Evolutionary conservation across 306 rosid species (phyloP).

Genomic region (Senna siamea): DNA sequence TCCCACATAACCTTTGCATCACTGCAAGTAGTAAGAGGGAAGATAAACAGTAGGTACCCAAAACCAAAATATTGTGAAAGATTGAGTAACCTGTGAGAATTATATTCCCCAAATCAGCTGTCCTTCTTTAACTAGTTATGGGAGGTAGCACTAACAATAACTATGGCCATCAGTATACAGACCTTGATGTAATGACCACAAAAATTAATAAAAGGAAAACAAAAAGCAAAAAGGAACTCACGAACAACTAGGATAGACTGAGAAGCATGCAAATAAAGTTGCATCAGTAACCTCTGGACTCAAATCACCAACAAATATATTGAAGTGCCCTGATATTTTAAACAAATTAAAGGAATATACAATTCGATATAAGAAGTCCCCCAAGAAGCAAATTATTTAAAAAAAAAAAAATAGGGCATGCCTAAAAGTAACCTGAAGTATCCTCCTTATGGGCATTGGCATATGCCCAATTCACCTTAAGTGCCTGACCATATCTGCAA

Average conservation of each 20-base stretch:
- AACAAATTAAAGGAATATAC: slow-evolving; percentile 53
- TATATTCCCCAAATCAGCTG: slow-evolving; percentile 41
- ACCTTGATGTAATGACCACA: slow-evolving; percentile 40
- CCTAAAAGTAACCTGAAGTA: slow-evolving; percentile 60
- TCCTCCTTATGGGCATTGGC: slow-evolving; percentile 64
- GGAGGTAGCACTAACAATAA: slow-evolving; percentile 27
- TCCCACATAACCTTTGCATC: slow-evolving; percentile 79
- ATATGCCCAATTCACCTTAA: slow-evolving; percentile 74
- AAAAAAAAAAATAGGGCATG: slow-evolving; percentile 26
- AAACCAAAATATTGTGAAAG: slow-evolving; percentile 40
- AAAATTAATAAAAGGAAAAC: slow-evolving; percentile 28
- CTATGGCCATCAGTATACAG: slow-evolving; percentile 29
- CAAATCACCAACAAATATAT: slow-evolving; percentile 71
- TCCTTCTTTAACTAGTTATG: slow-evolving; percentile 37
- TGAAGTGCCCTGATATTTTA: slow-evolving; percentile 71
- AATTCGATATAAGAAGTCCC: slow-evolving; percentile 38
- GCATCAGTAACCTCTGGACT: slow-evolving; percentile 84
- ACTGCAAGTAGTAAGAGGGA: slow-evolving; percentile 46
- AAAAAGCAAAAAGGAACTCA: slow-evolving; percentile 68
- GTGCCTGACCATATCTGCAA: slow-evolving; percentile 65
- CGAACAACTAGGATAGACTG: slow-evolving; percentile 79
- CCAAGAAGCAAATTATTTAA: slow-evolving; percentile 42
- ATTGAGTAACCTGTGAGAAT: slow-evolving; percentile 28
- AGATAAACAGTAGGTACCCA: slow-evolving; percentile 35
- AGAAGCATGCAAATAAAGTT: slow-evolving; percentile 73